These are phyloP conservation scores for Isoetes taiwanensis DNA, from an alignment of 75 land plant species.

Conservation along the genomic window DNA sequence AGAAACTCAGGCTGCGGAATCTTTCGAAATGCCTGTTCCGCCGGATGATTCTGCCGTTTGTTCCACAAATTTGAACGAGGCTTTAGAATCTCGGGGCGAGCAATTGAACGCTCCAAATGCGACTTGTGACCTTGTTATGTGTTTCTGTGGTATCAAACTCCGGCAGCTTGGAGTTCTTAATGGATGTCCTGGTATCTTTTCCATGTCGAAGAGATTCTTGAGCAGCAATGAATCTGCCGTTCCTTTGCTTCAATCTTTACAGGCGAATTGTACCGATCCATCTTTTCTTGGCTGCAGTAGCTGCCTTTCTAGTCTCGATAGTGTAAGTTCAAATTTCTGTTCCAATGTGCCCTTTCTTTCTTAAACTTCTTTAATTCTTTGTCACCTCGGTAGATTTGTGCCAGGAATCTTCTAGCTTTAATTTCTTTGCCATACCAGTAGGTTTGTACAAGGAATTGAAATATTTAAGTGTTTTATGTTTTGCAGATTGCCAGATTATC, in stretches of 20 bases:
- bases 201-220: slow-evolving; percentile 7
- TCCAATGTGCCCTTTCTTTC: background rate
- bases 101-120: slow-evolving; percentile 38
- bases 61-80: slow-evolving; percentile 39
- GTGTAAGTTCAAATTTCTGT: slow-evolving; percentile 24
- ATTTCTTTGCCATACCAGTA: background rate
- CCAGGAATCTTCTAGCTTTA: background rate
- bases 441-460: background rate
- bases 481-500: background rate
- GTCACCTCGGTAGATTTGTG: background rate
- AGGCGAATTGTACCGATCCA: slow-evolving; percentile 31
- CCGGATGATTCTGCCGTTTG: slow-evolving; percentile 72
- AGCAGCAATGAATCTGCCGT: slow-evolving; percentile 11
- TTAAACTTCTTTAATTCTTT: background rate
- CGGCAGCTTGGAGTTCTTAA: slow-evolving; percentile 36
- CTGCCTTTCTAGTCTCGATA: slow-evolving; percentile 47
- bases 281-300: slow-evolving; percentile 55
- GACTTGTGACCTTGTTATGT: slow-evolving; percentile 47
- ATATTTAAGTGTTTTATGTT: background rate
- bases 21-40: slow-evolving; percentile 30
- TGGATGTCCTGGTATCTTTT: slow-evolving; percentile 12
- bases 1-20: too few species aligned
- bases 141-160: slow-evolving; percentile 70
- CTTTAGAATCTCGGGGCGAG: slow-evolving; percentile 34
- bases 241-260: background rate